Base-by-base conservation (phyloP, 768 basidiomycete species). In the Naganishia vaughanmartiniae region DNA sequence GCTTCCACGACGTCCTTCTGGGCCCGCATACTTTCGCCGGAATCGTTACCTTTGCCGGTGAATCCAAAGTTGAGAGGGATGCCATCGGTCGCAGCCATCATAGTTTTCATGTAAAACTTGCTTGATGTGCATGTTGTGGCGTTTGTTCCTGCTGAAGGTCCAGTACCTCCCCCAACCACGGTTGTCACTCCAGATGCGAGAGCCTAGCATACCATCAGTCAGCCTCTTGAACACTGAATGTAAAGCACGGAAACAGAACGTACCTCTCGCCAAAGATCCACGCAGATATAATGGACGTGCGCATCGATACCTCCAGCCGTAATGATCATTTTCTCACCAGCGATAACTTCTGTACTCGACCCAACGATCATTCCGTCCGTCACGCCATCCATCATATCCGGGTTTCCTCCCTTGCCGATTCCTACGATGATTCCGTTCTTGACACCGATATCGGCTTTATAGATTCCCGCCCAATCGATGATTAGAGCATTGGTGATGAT, bases 361-460 rank as follows among this genome's bases (percentile, higher is more conserved):
- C 94, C 94, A 63, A 98, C 86, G 72, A 91, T 78, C 76, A 98
- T 87, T 6, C 84, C 80, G 0, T 85, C 85, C 70, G 89, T 84
- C 33, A 97, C 89, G 46, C 85, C 85, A 12, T 87, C 87, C 92
- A 96, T 96, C 66, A 90, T 84, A 77, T 97, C 93, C 3, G 93
- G 93, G 80, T 98, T 99, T 0, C 96, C 96, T 11, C 93, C 91
- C 81, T 99, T 98, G n/a, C 95, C 96, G 65, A 98, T 89, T 0
- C 90, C 93, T 15, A 84, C 84, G 72, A 98, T 97, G 45, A 83
- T 75, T 0, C 94, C 94, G 67, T 87, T 79, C 81, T 90, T 93
- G 67, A 99, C 85, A 31, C 96, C 95, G 63, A 99, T 92, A 77
- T 98, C 96, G 24, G 95, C 95, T 91, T 97, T 97, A 87, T 90